phyloP scores from a whole-genome alignment of 371 early-diverging fungal genomes.

The Rhizopus microsporus region DNA sequence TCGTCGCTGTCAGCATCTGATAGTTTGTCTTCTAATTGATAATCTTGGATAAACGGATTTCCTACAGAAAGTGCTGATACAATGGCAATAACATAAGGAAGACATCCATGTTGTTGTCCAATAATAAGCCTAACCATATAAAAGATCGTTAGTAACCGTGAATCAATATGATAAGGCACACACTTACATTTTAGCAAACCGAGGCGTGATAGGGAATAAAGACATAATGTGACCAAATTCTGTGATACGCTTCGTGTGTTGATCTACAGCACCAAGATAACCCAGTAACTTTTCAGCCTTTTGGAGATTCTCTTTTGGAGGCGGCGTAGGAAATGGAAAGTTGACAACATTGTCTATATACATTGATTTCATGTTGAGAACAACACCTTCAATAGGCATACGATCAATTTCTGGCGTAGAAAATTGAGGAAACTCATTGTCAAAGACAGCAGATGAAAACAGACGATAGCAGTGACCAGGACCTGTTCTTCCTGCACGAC shows the following conservation, averaged over 20 bases:
- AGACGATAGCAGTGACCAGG: slow-evolving; percentile 98
- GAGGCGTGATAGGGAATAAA: slow-evolving; percentile 92
- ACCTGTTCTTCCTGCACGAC: slow-evolving; percentile 97
- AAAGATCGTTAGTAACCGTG: neutral
- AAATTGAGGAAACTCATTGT: slow-evolving; percentile 86
- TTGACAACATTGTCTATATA: slow-evolving; percentile 90
- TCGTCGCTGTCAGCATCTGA: slow-evolving; percentile 51
- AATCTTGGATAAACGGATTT: slow-evolving; percentile 83
- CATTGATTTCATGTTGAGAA: slow-evolving; percentile 96
- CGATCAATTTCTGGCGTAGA: slow-evolving; percentile 93
- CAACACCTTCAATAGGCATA: slow-evolving; percentile 94
- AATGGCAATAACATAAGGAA: slow-evolving; percentile 87
- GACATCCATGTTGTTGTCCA: slow-evolving; percentile 79
- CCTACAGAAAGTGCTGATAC: slow-evolving; percentile 92
- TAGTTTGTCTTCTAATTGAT: slow-evolving; percentile 53
- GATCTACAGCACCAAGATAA: slow-evolving; percentile 76
- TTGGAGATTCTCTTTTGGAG: slow-evolving; percentile 63
- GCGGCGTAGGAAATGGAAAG: slow-evolving; percentile 96
- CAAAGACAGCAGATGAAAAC: slow-evolving; percentile 94
- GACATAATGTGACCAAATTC: slow-evolving; percentile 89
- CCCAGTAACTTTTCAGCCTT: slow-evolving; percentile 75
- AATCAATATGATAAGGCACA: neutral
- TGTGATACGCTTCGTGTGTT: slow-evolving; percentile 72
- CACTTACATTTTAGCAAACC: slow-evolving; percentile 89
- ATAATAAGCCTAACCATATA: slow-evolving; percentile 68